Evolutionary conservation across 768 basidiomycete species (phyloP), one percentile per base, ranked within the genome.

Genomic region (Fomitopsis serialis): DNA sequence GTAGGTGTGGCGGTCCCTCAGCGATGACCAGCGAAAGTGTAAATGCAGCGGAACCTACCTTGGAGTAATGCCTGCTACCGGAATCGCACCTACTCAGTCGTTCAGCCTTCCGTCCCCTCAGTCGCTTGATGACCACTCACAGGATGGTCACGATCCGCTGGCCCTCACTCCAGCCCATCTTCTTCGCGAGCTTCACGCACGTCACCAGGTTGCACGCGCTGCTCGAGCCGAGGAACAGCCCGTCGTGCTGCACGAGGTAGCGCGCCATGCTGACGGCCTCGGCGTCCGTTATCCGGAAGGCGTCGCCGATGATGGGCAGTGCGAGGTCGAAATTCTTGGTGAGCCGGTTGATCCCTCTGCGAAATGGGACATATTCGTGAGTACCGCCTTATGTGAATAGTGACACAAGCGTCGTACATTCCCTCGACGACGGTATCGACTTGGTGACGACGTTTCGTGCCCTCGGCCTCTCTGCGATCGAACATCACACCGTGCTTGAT

Each of bases 191-290:
- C 61, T 88, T 86, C 44, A 97, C 78, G 60, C 90, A 92, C 1
- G 96, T 90, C n/a, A 97, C 81, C 36, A 99, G 77, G 64, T 98
- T 99, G 66, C 93, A 95, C 0, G 97, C 96, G 62, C 92, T 95
- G 55, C 92, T 96, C 0, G 95, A 98, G 13, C 97, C 97, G 25
- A 98, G 75, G 72, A 95, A 98, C 24, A 99, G 74, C 0, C 97
- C 97, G 59, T 98, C 96, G 52, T 90, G 75, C 47, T 86, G 74
- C 3, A 97, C 92, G 19, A 99, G 79, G 66, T 93, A 93, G 10
- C 95, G 84, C 1, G 94, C 89, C 96, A 98, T 98, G 8, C 89
- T 83, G 45, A 98, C 92, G 0, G 96, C 96, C 70, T 99, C 96
- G 1, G 79, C 84, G 59, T 98, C 97, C 2, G 89, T 87, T 66